Base-by-base conservation (phyloP, 1,284 basidiomycete species). In the Trametes versicolor region DNA sequence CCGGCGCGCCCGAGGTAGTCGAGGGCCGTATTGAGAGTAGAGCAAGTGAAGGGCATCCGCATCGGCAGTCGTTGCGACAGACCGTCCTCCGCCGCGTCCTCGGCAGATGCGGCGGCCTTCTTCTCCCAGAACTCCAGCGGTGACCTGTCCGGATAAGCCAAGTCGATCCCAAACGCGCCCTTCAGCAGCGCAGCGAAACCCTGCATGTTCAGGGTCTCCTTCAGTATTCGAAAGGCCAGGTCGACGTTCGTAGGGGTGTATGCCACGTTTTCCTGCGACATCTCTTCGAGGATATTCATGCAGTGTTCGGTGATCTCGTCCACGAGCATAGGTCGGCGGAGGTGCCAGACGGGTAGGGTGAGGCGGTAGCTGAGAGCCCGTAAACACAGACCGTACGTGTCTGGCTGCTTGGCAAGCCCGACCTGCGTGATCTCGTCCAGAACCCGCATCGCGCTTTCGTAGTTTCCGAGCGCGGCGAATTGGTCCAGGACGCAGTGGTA, bases 401-500 rank as follows among this genome's bases (percentile, higher is more conserved):
- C 83, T 32, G 80, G 71, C 49, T 80, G 75, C 19, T 88, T 89
- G 49, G 72, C 70, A 43, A 87, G 68, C 37, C 82, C 83, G 1
- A 77, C 61, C 34, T 77, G 72, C 34, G 73, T 73, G 62, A 94
- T 76, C 71, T 93, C 91, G 58, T 82, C 76, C 71, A 91, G 86
- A 7, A 93, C 84, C 57, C 83, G 75, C 70, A 84, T 78, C 19
- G 85, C 82, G 10, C 89, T 90, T 25, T 79, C 70, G 69, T 87
- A 80, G 72, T 94, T 84, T 7, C 92, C 92, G 4, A 87, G 85
- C 0, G 88, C 86, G 45, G 91, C 89, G 67, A 92, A 92, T 63
- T 92, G 90, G 65, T 85, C 82, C 56, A 94, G 75, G 58, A 94
- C 78, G 72, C 88, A 89, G 73, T 94, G 83, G 74, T 90, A 94